phyloP scores from a whole-genome alignment of 169 alveolate species.

The Theileria sp. region DNA sequence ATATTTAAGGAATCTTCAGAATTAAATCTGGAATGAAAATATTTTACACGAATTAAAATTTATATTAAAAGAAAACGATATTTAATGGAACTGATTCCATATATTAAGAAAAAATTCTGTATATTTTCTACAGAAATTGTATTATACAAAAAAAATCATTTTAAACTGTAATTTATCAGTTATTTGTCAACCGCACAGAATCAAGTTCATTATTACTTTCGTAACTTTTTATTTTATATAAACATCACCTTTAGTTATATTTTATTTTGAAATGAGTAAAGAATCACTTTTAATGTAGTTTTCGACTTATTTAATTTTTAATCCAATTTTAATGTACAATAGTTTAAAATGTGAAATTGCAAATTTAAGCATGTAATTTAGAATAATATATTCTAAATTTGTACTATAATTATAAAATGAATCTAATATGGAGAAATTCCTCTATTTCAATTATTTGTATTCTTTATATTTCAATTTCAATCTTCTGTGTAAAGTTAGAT shows the following conservation, averaged over 20 bases:
- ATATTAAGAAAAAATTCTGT: background rate
- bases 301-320: background rate
- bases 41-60: background rate
- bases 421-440: background rate
- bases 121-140: background rate
- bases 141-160: background rate
- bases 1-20: background rate
- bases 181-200: background rate
- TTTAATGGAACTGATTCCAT: background rate
- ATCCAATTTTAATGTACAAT: background rate
- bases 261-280: background rate
- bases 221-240: background rate
- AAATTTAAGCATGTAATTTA: background rate
- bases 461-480: background rate
- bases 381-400: background rate
- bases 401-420: background rate
- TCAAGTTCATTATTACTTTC: background rate
- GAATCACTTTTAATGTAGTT: background rate
- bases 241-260: background rate
- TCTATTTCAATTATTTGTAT: background rate
- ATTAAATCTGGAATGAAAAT: background rate
- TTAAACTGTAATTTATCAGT: background rate
- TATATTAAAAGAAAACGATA: no score
- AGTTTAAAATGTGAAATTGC: background rate
- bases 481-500: slow-evolving; percentile 1